These are phyloP conservation scores for Tolypocladium guangdongense DNA, from an alignment of 2,329 filamentous ascomycete species.

Conservation along the genomic window DNA sequence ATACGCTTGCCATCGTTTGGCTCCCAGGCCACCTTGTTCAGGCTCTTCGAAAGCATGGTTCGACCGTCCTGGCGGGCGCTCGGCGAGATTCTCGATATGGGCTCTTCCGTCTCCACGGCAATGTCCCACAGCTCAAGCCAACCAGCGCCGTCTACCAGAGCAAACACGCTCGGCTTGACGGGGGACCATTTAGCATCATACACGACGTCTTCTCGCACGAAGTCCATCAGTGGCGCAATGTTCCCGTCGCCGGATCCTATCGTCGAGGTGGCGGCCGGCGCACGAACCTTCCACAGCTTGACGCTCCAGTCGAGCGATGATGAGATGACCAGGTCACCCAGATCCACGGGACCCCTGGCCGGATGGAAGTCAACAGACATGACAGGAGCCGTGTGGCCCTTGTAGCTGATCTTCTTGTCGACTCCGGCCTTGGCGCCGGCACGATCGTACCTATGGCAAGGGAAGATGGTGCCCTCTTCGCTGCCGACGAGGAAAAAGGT, in stretches of 20 bases:
- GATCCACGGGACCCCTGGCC: conserved; percentile 79
- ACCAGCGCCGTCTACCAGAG: conserved; percentile 85
- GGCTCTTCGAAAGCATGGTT: conserved; percentile 66
- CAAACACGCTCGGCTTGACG: conserved; percentile 87
- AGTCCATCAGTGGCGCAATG: conserved; percentile 72
- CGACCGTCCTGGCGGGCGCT: conserved; percentile 52
- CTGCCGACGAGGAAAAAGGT: conserved; percentile 97
- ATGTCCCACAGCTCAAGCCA: conserved; percentile 93
- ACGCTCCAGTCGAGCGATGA: conserved; percentile 94
- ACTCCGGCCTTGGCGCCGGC: conserved; percentile 95
- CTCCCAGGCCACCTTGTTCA: conserved; percentile 96
- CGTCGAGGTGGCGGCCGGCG: conserved; percentile 62
- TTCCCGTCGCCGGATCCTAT: conserved; percentile 37
- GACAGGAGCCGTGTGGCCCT: conserved; percentile 83
- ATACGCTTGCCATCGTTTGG: conserved; percentile 75
- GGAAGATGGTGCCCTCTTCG: conserved; percentile 92
- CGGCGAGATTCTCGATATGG: conserved; percentile 69
- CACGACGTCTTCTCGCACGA: conserved; percentile 89
- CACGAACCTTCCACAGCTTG: conserved; percentile 89
- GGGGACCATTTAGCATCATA: conserved; percentile 96
- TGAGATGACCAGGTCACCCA: conserved; percentile 88
- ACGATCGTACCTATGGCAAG: conserved; percentile 93
- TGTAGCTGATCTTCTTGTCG: conserved; percentile 78
- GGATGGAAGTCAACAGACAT: conserved; percentile 97
- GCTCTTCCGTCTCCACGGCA: conserved; percentile 84